Base-by-base conservation (phyloP, 192 early-diverging fungal genomes). In the Pilaira anomala region DNA sequence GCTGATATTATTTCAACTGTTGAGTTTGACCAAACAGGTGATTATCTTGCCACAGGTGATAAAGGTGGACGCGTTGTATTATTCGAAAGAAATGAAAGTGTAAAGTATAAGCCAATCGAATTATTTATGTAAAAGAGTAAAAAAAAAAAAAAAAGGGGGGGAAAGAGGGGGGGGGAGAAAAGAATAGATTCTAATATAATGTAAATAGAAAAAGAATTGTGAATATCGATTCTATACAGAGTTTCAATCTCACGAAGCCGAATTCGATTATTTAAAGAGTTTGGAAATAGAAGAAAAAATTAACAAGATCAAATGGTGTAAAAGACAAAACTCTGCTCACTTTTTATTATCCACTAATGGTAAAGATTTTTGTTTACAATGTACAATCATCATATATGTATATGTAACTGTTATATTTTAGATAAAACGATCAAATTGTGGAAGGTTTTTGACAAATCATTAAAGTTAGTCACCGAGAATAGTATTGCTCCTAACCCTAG, bases 141-240 rank as follows among this genome's bases (percentile, higher is more conserved):
- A 1, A 16, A 67, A 26, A 26, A 54, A 28, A 36, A 36, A 48
- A n/a, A n/a, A n/a, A n/a, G n/a, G n/a, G n/a, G n/a, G n/a, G n/a
- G n/a, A n/a, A n/a, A n/a, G n/a, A n/a, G n/a, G n/a, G n/a, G n/a
- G n/a, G n/a, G n/a, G n/a, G n/a, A n/a, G n/a, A n/a, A n/a, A n/a
- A n/a, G n/a, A n/a, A n/a, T n/a, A n/a, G n/a, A n/a, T n/a, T n/a
- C 30, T 33, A 9, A 9, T 36, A 9, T 39, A 45, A 16, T 74
- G 3, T 16, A 26, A 16, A 46, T 76, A 95, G 92, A 95, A 95
- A 77, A 91, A 93, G 69, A 85, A 87, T 18, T 96, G 93, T 81
- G 93, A 96, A 77, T 96, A 95, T 85, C 94, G 94, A 77, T 96
- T 96, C 66, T 90, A 91, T 65, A 94, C 93, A 60, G 93, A 96